phyloP scores from a whole-genome alignment of 768 basidiomycete species.

The Sporobolomyces pararoseus region DNA sequence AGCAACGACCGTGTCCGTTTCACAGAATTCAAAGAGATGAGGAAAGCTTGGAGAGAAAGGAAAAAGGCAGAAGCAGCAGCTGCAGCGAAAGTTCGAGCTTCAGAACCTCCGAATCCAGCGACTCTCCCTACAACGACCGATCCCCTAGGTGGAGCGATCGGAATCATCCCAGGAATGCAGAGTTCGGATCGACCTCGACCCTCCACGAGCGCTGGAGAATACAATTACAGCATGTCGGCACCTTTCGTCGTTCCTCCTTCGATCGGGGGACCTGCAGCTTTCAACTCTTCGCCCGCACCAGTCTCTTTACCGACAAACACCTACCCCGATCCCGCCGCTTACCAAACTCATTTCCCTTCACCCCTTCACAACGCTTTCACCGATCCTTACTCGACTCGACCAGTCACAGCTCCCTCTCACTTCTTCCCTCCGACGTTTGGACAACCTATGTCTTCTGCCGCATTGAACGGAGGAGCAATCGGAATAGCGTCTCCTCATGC shows the following conservation, averaged over 20 bases:
- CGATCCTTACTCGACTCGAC: slow-evolving; percentile 23
- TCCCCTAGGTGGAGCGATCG: not conserved
- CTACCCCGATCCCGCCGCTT: not conserved
- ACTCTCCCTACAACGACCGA: slow-evolving; percentile 7
- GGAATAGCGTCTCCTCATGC: not conserved
- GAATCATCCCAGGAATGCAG: too few species aligned
- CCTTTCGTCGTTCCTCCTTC: slow-evolving; percentile 20
- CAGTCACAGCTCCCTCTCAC: slow-evolving; percentile 32
- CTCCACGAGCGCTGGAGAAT: slow-evolving; percentile 38
- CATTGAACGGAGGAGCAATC: not conserved
- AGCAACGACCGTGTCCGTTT: not conserved
- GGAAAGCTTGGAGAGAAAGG: slow-evolving; percentile 90
- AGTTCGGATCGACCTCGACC: slow-evolving; percentile 25
- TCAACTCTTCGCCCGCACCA: not conserved
- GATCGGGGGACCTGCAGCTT: not conserved
- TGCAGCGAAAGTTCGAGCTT: slow-evolving; percentile 34
- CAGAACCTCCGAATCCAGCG: slow-evolving; percentile 11
- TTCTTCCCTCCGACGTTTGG: slow-evolving; percentile 26
- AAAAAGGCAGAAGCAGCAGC: slow-evolving; percentile 59
- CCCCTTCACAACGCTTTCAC: not conserved
- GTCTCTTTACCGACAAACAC: not conserved
- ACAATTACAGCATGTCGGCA: slow-evolving; percentile 27
- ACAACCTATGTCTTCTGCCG: not conserved
- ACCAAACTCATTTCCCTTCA: not conserved
- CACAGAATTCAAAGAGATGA: slow-evolving; percentile 96